Evolutionary conservation across 2,329 filamentous ascomycete species (phyloP).

Genomic region (Fusarium phyllophilum): DNA sequence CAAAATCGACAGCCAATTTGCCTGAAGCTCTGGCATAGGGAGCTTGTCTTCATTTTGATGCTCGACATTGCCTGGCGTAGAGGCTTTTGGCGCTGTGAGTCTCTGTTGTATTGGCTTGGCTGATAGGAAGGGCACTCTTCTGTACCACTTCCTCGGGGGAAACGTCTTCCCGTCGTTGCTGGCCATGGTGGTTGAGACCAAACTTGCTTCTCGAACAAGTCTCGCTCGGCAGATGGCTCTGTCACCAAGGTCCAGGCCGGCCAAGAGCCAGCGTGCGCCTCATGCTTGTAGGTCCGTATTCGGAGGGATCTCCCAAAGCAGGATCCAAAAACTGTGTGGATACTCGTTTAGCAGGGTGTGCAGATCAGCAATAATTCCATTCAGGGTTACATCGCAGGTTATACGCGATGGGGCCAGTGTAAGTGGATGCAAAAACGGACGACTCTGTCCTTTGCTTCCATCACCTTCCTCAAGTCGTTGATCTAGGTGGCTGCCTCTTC

Average conservation of each 20-base stretch:
- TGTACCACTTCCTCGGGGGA: conserved; percentile 46
- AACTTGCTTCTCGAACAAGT: neutral
- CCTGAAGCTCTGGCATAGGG: conserved; percentile 4
- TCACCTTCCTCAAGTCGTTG: neutral
- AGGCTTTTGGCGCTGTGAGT: neutral
- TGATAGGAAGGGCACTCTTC: conserved; percentile 45
- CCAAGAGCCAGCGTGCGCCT: neutral
- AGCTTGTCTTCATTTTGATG: conserved; percentile 1
- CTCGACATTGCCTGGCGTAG: conserved; percentile 12
- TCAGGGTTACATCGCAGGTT: neutral
- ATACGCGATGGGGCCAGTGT: neutral
- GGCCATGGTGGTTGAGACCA: conserved; percentile 29
- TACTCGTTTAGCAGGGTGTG: neutral
- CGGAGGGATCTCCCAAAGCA: neutral
- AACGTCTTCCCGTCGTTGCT: conserved; percentile 40
- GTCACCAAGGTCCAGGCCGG: neutral
- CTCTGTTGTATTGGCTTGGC: conserved; percentile 16
- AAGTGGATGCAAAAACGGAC: neutral
- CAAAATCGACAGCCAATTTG: conserved; percentile 22
- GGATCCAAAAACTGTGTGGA: neutral
- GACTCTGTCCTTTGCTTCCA: neutral
- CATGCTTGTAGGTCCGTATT: neutral
- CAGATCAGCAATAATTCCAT: neutral
- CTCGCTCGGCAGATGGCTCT: neutral
- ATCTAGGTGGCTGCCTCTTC: neutral